Evolutionary conservation across 129 eudicot species (phyloP).

Genomic region (Heracleum sosnowskyi): DNA sequence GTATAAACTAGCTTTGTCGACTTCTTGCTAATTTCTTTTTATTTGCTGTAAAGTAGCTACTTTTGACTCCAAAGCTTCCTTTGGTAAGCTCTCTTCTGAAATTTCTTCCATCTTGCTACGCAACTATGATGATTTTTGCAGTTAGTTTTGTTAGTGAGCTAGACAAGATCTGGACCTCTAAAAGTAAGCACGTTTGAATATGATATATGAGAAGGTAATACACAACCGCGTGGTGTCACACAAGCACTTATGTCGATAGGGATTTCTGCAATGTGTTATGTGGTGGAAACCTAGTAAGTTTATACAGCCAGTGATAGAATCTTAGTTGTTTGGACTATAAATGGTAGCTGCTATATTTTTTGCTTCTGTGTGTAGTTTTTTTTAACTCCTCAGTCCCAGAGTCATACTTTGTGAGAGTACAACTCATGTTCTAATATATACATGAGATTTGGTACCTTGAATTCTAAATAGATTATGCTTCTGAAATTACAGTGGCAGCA

Average conservation of each 20-base stretch:
- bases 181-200: not conserved
- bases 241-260: not conserved
- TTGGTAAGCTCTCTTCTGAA: not conserved
- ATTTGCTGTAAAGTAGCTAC: not conserved
- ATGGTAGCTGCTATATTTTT: not conserved
- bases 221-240: not conserved
- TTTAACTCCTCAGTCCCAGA: not conserved
- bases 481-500: not conserved
- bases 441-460: not conserved
- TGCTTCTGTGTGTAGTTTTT: not conserved
- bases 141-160: not conserved
- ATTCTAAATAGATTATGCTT: not conserved
- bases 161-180: not conserved
- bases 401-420: not conserved
- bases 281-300: not conserved
- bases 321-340: not conserved
- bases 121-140: not conserved
- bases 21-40: not conserved
- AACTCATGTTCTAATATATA: not conserved
- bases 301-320: not conserved
- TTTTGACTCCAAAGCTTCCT: slow-evolving; percentile 3
- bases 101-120: not conserved
- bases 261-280: not conserved
- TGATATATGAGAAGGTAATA: not conserved
- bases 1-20: slow-evolving; percentile 14